A percentile compares a stretch with the other conserved stretches of the same genome.
Conservation (phyloP, 23 red algal genomes). For the Gracilaria gracilis region DNA sequence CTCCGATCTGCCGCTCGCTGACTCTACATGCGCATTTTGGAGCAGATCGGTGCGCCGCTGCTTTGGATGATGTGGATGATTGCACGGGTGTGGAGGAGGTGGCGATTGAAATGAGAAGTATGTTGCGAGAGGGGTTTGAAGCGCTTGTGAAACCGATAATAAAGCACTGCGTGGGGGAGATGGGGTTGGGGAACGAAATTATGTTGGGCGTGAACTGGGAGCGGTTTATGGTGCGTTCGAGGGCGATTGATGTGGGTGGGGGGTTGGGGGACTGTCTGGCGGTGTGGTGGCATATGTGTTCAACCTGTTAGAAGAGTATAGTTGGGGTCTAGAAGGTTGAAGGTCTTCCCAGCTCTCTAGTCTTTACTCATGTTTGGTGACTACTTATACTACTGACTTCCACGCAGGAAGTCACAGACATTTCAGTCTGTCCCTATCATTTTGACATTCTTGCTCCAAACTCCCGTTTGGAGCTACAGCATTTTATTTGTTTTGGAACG, state of each 20-base stretch:
- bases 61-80: background rate
- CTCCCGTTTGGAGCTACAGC: too few species aligned
- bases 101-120: background rate
- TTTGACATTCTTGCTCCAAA: too few species aligned
- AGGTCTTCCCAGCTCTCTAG: too few species aligned
- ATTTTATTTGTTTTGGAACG: too few species aligned
- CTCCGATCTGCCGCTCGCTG: background rate
- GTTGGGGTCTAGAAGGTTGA: too few species aligned
- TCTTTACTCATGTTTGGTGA: too few species aligned
- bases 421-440: too few species aligned
- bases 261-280: conserved; percentile 26
- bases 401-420: too few species aligned
- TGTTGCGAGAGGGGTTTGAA: conserved; percentile 20
- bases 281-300: conserved; percentile 57
- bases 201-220: conserved; percentile 2
- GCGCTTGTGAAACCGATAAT: conserved; percentile 3
- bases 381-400: too few species aligned
- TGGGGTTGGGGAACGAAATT: background rate
- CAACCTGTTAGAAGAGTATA: too few species aligned
- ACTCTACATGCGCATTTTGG: conserved; percentile 16
- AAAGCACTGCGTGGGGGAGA: background rate
- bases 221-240: conserved; percentile 29
- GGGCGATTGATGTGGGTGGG: conserved; percentile 45
- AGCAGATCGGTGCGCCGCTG: conserved; percentile 36
- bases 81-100: conserved; percentile 27